phyloP scores from a whole-genome alignment of 306 rosid species.

The Citrullus mucosospermus region DNA sequence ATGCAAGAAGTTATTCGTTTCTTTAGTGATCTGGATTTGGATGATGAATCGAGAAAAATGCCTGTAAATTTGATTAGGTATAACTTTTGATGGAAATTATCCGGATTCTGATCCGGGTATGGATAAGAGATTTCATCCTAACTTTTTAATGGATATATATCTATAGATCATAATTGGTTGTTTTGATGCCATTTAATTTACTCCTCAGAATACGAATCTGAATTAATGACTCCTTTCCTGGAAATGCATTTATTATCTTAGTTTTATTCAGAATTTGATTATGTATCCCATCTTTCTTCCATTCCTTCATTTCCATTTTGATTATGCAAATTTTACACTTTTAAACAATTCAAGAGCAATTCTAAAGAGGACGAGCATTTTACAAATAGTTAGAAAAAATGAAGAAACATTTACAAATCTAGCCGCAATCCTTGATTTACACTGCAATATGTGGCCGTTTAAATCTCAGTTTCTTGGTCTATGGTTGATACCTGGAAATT shows the following conservation, averaged over 20 bases:
- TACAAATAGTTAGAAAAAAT: neutral
- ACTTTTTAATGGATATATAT: neutral
- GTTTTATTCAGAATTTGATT: neutral
- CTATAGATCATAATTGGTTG: neutral
- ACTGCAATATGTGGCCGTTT: neutral
- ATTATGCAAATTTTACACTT: neutral
- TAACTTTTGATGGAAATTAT: neutral
- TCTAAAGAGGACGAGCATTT: neutral
- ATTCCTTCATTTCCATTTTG: neutral
- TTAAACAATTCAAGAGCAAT: neutral
- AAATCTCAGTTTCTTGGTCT: neutral
- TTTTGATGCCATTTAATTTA: neutral
- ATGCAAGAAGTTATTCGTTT: neutral
- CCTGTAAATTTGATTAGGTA: neutral
- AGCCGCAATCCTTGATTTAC: neutral
- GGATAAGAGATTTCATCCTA: neutral
- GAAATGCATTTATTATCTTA: neutral
- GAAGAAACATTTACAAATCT: neutral
- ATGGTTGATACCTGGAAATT: neutral
- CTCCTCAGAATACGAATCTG: neutral
- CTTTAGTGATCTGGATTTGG: neutral
- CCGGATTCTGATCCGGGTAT: neutral
- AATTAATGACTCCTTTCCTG: neutral
- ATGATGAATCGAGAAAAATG: neutral
- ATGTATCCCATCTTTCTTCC: neutral